These are phyloP conservation scores for Penicillium thymicola DNA, from an alignment of 2,329 filamentous ascomycete genomes.

Conservation along the genomic window DNA sequence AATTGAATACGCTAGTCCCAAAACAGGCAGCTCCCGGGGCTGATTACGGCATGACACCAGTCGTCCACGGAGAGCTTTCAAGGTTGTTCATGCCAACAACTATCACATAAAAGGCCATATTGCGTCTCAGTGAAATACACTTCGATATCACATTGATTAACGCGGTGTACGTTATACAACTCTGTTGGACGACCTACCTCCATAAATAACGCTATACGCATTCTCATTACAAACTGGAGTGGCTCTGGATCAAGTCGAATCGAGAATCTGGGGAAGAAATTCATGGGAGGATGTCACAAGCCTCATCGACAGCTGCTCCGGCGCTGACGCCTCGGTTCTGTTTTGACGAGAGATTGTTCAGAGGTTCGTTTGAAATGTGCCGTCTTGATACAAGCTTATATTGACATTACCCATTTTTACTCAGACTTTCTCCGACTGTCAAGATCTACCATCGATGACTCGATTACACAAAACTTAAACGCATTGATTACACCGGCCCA, in stretches of 20 bases:
- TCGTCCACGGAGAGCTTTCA: not conserved
- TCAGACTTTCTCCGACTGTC: constrained; percentile 88
- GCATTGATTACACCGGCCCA: constrained; percentile 73
- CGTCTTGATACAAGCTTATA: constrained; percentile 3
- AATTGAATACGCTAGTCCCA: not conserved
- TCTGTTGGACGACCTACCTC: not conserved
- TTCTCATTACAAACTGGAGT: constrained; percentile 38
- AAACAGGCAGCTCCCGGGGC: not conserved
- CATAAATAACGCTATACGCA: not conserved
- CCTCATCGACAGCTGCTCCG: constrained; percentile 46
- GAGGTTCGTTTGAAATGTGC: constrained; percentile 52
- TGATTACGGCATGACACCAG: not conserved
- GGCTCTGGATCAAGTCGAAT: constrained; percentile 37
- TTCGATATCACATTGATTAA: not conserved
- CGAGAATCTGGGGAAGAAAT: constrained; percentile 21
- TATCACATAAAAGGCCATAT: not conserved
- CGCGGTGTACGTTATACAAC: not conserved
- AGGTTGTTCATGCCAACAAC: not conserved
- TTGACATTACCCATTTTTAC: constrained; percentile 57
- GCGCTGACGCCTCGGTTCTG: constrained; percentile 71
- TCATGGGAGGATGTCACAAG: constrained; percentile 38
- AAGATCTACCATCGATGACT: constrained; percentile 81
- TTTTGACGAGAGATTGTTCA: constrained; percentile 66
- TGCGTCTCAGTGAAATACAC: not conserved
- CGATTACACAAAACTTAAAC: constrained; percentile 90